A percentile compares a stretch with the other conserved stretches of the same genome.
Conservation (phyloP, 208 protist species). For the Trypanosoma mega region DNA sequence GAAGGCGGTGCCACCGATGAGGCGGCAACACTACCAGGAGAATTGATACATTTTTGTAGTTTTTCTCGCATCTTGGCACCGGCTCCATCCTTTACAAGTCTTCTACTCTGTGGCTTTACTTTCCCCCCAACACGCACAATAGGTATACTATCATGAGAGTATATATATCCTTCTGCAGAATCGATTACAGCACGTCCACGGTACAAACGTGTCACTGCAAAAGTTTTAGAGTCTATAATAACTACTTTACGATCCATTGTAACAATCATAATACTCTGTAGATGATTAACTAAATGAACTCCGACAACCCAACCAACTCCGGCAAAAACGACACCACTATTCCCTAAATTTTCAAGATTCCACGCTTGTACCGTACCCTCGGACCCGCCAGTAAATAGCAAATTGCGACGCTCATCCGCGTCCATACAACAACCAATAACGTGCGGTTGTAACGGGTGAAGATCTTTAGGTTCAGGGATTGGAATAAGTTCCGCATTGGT, state of each 20-base stretch:
- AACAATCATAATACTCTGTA: conserved; percentile 45
- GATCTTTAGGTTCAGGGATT: conserved; percentile 32
- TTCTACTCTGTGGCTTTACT: not conserved
- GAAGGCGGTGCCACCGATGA: not conserved
- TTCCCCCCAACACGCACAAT: conserved; percentile 54
- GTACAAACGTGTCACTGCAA: conserved; percentile 67
- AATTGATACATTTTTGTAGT: conserved; percentile 1
- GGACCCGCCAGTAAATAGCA: conserved; percentile 70
- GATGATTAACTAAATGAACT: conserved; percentile 54
- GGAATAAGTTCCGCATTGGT: conserved; percentile 46
- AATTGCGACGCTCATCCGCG: conserved; percentile 33
- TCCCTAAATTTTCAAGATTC: conserved; percentile 43
- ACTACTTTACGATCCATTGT: conserved; percentile 74
- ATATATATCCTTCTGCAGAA: conserved; percentile 43
- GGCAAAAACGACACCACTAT: conserved; percentile 63
- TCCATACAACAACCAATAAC: conserved; percentile 43
- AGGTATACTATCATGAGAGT: conserved; percentile 62
- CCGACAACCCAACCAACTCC: conserved; percentile 69
- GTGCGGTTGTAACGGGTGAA: conserved; percentile 31
- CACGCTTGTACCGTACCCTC: conserved; percentile 78
- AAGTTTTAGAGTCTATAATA: conserved; percentile 59
- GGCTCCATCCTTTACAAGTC: not conserved
- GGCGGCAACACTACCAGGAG: not conserved
- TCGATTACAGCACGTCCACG: conserved; percentile 63
- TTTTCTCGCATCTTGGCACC: not conserved